Conservation (phyloP, 371 early-diverging fungal genomes). For the Actinomortierella ambigua region DNA sequence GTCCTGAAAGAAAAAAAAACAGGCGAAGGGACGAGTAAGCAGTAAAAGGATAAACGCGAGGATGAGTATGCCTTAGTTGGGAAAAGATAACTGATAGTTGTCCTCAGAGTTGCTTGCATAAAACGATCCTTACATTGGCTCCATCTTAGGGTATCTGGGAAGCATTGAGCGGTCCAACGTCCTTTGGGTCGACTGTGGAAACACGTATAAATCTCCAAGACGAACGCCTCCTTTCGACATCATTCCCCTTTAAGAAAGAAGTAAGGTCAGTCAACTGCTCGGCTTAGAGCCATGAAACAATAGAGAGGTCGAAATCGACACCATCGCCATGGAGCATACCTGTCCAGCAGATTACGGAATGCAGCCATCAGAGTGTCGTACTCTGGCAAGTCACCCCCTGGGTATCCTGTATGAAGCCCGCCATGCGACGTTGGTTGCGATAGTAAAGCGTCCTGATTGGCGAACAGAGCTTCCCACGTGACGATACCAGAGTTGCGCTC, state of each 20-base stretch:
- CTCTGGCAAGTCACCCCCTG: too few relatives aligned
- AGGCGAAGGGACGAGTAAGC: neutral
- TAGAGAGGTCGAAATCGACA: neutral
- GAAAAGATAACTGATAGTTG: too few relatives aligned
- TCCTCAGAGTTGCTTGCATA: too few relatives aligned
- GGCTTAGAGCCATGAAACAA: neutral
- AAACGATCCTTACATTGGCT: slow-evolving; percentile 22
- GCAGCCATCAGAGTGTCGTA: too few relatives aligned
- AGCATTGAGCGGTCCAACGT: slow-evolving; percentile 27
- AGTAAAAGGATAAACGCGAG: neutral
- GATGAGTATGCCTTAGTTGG: neutral
- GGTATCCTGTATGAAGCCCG: too few relatives aligned
- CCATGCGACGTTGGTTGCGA: too few relatives aligned
- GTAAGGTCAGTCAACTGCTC: neutral
- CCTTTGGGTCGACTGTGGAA: slow-evolving; percentile 32
- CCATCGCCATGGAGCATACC: neutral
- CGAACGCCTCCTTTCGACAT: slow-evolving; percentile 31
- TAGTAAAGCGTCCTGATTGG: too few relatives aligned
- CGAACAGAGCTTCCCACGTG: too few relatives aligned
- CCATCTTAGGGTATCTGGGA: slow-evolving; percentile 32
- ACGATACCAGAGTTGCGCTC: neutral
- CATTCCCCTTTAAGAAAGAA: slow-evolving; percentile 28
- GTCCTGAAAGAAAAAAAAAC: slow-evolving; percentile 12
- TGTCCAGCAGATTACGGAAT: neutral
- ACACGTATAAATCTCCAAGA: slow-evolving; percentile 38